Base-by-base conservation (phyloP, 352 stramenopile species). In the Lagenidium giganteum region DNA sequence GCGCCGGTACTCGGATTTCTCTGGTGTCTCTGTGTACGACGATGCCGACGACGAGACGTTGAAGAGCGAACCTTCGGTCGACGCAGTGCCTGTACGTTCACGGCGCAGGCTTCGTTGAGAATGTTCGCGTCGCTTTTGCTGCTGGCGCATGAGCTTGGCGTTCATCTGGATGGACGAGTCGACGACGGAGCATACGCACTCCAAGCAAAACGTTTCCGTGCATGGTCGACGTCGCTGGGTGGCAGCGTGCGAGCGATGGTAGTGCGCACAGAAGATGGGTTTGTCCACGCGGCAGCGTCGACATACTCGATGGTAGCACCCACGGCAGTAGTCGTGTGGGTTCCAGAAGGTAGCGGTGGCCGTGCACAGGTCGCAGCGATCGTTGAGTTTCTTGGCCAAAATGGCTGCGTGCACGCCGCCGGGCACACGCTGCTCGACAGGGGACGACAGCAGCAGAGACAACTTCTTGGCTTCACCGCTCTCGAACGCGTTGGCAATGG, bases 401-500 rank as follows among this genome's bases (percentile, higher is more conserved):
- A n/a, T n/a, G n/a, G n/a, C n/a, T n/a, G n/a, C n/a, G n/a, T n/a
- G n/a, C n/a, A n/a, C n/a, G n/a, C n/a, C n/a, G n/a, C 40, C 28
- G 24, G 27, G 31, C 12, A 22, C 17, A 25, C 27, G 29, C 13
- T 31, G n/a, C 3, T 38, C 23, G 29, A 32, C 48, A 18, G 46
- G 53, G 33, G 39, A 68, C 48, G 51, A 70, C 16, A 90, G 55
- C 28, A 87, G 51, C 31, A 70, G 44, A 21, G 78, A 81, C 25
- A 90, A 51, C 46, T 77, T 87, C 70, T 90, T 90, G 24, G 78
- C 74, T 25, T 90, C 72, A 5, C 78, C 78, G 17, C 65, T 82
- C 31, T 76, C 66, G 20, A 74, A 62, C 2, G 78, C 73, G 25
- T 85, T 81, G 28, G 69, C 67, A 27, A 90, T 51, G 11, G 74